Evolutionary conservation across 2,329 filamentous ascomycete genomes (phyloP).

Genomic region (Colletotrichum lini): DNA sequence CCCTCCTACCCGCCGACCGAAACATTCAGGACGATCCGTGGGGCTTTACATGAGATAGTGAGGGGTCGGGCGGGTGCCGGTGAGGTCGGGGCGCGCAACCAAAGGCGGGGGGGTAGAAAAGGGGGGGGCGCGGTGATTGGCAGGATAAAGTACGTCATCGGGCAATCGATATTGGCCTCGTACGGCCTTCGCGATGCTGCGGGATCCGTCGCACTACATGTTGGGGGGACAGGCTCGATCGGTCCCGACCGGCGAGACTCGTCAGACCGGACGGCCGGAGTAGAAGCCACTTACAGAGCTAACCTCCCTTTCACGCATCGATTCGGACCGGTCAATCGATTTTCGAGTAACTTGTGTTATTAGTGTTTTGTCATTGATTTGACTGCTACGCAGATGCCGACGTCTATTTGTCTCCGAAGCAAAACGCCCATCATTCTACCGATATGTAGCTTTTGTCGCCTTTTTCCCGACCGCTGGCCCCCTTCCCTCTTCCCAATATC

Average conservation of each 20-base stretch:
- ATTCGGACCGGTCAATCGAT: not conserved
- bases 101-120: too few relatives aligned
- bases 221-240: not conserved
- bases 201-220: not conserved
- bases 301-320: not conserved
- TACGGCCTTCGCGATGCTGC: not conserved
- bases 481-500: not conserved
- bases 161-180: not conserved
- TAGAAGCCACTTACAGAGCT: not conserved
- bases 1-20: too few relatives aligned
- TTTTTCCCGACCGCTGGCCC: not conserved
- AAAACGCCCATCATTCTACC: constrained; percentile 4
- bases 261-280: not conserved
- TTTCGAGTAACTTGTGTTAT: not conserved
- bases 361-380: not conserved
- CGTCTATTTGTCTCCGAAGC: not conserved
- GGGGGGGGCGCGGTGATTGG: not conserved
- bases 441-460: constrained; percentile 4
- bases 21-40: too few relatives aligned
- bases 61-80: too few relatives aligned
- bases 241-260: not conserved
- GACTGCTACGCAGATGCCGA: not conserved
- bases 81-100: too few relatives aligned
- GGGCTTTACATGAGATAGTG: too few relatives aligned
- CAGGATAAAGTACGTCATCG: not conserved